Evolutionary conservation across 352 stramenopile species (phyloP).

Genomic region (Pythium volutum): DNA sequence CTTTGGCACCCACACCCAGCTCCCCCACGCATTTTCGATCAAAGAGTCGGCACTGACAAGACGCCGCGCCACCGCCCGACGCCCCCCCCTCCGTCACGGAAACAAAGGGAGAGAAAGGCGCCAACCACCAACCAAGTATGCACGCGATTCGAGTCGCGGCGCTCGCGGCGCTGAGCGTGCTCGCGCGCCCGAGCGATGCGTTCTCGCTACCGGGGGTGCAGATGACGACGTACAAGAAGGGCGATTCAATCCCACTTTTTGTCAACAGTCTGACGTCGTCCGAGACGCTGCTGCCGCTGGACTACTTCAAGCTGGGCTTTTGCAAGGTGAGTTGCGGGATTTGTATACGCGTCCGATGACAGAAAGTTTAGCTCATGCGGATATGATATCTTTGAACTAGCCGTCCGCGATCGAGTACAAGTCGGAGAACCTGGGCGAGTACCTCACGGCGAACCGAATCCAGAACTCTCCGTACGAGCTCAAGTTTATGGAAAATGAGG

Average conservation of each 20-base stretch:
- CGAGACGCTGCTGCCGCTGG: constrained; percentile 95
- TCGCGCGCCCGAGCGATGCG: constrained; percentile 16
- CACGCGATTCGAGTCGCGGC: constrained; percentile 25
- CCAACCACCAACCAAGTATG: constrained; percentile 2
- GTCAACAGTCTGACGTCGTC: constrained; percentile 94
- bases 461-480: constrained; percentile 98
- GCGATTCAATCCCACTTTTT: constrained; percentile 86
- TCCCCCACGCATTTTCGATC: constrained; percentile 6
- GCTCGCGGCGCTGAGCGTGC: constrained; percentile 25
- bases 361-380: no score
- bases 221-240: constrained; percentile 87
- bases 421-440: constrained; percentile 99
- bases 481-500: constrained; percentile 78
- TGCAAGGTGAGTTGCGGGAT: constrained; percentile 67
- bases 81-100: not conserved
- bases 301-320: constrained; percentile 98
- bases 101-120: not conserved
- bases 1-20: not conserved
- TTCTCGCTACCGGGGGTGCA: constrained; percentile 86
- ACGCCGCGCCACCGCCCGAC: not conserved
- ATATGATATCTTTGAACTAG: constrained; percentile 28
- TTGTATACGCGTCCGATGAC: no score
- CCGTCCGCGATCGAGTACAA: constrained; percentile 93
- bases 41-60: not conserved
- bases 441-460: constrained; percentile 98